These are phyloP conservation scores for Citrus unshiu DNA, from an alignment of 345 rosid species.

Conservation along the genomic window DNA sequence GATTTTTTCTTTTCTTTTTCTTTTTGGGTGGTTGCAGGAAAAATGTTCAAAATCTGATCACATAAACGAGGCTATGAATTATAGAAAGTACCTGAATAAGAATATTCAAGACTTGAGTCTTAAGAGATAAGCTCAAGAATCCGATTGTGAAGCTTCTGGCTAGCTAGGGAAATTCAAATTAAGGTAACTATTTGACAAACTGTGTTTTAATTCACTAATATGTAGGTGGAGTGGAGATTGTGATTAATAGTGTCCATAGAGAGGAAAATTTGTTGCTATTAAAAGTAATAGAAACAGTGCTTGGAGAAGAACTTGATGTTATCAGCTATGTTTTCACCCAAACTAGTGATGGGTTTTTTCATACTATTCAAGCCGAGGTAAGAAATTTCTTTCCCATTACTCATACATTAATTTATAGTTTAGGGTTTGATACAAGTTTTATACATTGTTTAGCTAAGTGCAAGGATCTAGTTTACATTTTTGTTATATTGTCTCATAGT, in stretches of 20 bases:
- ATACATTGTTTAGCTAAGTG: neutral
- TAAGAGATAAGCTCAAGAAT: constrained; percentile 28
- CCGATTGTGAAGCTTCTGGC: neutral
- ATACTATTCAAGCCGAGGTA: constrained; percentile 35
- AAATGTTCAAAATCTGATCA: constrained; percentile 45
- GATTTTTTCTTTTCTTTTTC: constrained; percentile 10
- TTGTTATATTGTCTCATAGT: neutral
- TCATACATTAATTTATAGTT: neutral
- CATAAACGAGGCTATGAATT: constrained; percentile 40
- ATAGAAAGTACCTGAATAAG: constrained; percentile 27
- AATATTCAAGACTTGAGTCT: constrained; percentile 27
- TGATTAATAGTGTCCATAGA: constrained; percentile 6
- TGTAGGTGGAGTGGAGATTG: constrained; percentile 26
- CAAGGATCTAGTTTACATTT: neutral
- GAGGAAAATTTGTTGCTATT: constrained; percentile 21
- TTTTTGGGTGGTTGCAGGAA: constrained; percentile 33
- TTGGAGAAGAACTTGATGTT: constrained; percentile 30
- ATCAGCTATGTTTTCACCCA: constrained; percentile 17
- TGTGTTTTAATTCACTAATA: constrained; percentile 12
- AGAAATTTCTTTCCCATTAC: neutral
- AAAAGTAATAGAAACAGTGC: constrained; percentile 22
- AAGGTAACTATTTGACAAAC: neutral
- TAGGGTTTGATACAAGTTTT: neutral
- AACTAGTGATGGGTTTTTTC: constrained; percentile 13
- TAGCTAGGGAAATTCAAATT: neutral